Evolutionary conservation across 257 asterid genomes (phyloP).

Genomic region (Salvia hispanica): DNA sequence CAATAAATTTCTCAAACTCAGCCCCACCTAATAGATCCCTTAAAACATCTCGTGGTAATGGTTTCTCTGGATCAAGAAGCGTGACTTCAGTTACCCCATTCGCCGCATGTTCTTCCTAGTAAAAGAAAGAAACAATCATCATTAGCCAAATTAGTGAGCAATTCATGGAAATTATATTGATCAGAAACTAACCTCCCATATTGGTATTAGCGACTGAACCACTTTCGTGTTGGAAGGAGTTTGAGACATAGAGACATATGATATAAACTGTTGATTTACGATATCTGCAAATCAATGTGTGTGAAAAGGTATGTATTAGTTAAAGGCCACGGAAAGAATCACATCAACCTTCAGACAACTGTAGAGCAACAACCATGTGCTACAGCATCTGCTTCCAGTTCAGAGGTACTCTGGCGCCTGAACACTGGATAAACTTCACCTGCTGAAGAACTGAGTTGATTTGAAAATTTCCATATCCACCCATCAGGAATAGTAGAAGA

Average conservation of each 20-base stretch:
- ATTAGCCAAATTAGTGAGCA: conserved; percentile 27
- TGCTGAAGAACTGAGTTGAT: conserved; percentile 48
- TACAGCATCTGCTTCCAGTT: conserved; percentile 90
- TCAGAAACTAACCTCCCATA: conserved; percentile 83
- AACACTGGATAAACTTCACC: conserved; percentile 44
- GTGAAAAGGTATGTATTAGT: conserved; percentile 18
- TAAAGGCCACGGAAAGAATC: conserved; percentile 26
- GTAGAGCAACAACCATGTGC: conserved; percentile 62
- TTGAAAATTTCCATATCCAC: conserved; percentile 67
- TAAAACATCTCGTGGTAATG: conserved; percentile 69
- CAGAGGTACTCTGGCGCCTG: conserved; percentile 78
- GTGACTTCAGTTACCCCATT: conserved; percentile 59
- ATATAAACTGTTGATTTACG: conserved; percentile 65
- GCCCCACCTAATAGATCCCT: conserved; percentile 61
- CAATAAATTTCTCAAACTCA: conserved; percentile 54
- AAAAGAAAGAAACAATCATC: conserved; percentile 34
- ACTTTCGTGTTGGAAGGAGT: conserved; percentile 61
- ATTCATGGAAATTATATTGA: conserved; percentile 16
- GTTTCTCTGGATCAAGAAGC: conserved; percentile 64
- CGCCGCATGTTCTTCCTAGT: conserved; percentile 76
- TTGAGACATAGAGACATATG: conserved; percentile 73
- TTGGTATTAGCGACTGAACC: conserved; percentile 94
- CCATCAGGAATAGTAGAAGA: conserved; percentile 81
- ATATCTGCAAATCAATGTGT: conserved; percentile 56
- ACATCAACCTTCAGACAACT: conserved; percentile 22